These are phyloP conservation scores for Vitis rotundifolia DNA, from an alignment of 164 flowering plant genomes.

Conservation along the genomic window DNA sequence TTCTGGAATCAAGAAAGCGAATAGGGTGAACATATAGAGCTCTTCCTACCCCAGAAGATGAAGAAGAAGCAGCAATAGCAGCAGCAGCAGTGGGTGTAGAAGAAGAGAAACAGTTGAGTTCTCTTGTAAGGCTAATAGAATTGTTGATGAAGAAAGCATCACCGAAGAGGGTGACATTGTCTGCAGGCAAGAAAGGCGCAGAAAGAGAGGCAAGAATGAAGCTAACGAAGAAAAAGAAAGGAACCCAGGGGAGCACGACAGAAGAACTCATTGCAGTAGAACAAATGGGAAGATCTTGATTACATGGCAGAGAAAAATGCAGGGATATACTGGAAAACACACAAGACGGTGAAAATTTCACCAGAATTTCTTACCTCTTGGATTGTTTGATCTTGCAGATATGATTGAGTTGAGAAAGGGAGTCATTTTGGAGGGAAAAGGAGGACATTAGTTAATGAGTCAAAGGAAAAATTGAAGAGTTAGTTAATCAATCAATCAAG, in stretches of 20 bases:
- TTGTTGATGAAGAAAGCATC: conserved; percentile 38
- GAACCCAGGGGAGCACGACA: neutral
- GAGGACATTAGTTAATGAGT: too few relatives aligned
- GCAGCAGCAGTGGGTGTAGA: conserved; percentile 2
- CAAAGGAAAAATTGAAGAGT: too few relatives aligned
- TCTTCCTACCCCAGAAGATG: conserved; percentile 41
- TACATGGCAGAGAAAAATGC: conserved; percentile 7
- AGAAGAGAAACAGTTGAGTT: conserved; percentile 24
- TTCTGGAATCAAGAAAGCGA: conserved; percentile 49
- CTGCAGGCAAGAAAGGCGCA: conserved; percentile 12
- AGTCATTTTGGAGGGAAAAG: too few relatives aligned
- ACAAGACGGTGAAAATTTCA: too few relatives aligned
- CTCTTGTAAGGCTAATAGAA: conserved; percentile 53
- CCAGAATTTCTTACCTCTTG: too few relatives aligned
- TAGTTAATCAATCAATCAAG: too few relatives aligned
- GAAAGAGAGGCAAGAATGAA: conserved; percentile 24
- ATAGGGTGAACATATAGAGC: conserved; percentile 58
- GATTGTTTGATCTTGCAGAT: too few relatives aligned
- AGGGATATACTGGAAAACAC: too few relatives aligned
- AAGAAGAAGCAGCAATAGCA: conserved; percentile 1
- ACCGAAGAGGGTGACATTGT: conserved; percentile 53
- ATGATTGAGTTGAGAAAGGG: too few relatives aligned
- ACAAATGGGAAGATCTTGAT: neutral
- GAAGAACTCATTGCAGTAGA: conserved; percentile 1
- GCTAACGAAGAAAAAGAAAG: conserved; percentile 18